These are phyloP conservation scores for Calonectria pteridis DNA, from an alignment of 2,329 filamentous ascomycete species.

Conservation along the genomic window DNA sequence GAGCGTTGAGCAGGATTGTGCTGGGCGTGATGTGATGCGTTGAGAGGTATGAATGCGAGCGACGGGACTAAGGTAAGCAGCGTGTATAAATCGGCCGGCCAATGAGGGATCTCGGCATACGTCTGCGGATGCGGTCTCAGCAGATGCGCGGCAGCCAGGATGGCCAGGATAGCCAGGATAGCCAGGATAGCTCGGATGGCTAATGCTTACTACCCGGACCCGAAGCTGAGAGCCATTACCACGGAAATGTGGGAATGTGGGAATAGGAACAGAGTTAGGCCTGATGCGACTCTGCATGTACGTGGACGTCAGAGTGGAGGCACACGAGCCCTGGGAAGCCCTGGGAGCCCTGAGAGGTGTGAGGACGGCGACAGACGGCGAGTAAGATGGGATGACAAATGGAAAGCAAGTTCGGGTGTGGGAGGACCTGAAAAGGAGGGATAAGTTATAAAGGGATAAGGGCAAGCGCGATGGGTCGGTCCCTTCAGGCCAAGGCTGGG, in stretches of 20 bases:
- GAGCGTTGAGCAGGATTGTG: not conserved
- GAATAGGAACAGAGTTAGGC: constrained; percentile 8
- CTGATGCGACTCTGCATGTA: constrained; percentile 6
- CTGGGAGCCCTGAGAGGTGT: not conserved
- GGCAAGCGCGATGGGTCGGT: not conserved
- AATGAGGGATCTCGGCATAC: constrained; percentile 3
- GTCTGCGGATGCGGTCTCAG: constrained; percentile 8
- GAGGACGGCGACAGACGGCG: not conserved
- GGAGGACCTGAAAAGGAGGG: not conserved
- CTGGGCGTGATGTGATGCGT: constrained; percentile 4
- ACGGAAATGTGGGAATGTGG: constrained; percentile 9
- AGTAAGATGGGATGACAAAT: constrained; percentile 1
- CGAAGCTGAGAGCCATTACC: constrained; percentile 1
- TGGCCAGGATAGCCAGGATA: not conserved
- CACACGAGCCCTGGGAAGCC: not conserved
- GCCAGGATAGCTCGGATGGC: constrained; percentile 2
- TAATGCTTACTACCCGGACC: constrained; percentile 1
- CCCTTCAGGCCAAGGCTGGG: not conserved
- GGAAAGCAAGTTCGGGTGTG: not conserved
- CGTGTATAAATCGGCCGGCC: constrained; percentile 8
- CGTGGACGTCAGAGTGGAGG: constrained; percentile 10
- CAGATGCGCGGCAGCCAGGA: constrained; percentile 4
- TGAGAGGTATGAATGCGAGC: constrained; percentile 11
- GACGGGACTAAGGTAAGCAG: constrained; percentile 6
- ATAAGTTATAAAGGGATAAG: not conserved